These are phyloP conservation scores for Dendrocalamus latiflorus DNA, from an alignment of 202 grass and related monocot species.

Conservation along the genomic window DNA sequence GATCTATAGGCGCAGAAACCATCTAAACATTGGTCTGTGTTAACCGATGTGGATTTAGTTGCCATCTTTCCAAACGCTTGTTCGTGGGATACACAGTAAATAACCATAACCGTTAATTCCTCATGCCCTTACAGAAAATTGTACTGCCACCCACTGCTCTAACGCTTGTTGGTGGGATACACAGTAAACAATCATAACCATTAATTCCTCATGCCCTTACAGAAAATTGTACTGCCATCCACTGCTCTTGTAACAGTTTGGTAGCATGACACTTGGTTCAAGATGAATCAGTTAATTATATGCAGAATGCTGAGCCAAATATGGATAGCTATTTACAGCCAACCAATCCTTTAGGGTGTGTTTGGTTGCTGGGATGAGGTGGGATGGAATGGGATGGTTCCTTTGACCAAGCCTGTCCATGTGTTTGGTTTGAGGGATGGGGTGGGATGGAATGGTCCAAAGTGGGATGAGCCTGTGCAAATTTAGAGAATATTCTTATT, in stretches of 20 bases:
- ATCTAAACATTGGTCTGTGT: not conserved
- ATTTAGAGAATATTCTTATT: no score
- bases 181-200: not conserved
- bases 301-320: not conserved
- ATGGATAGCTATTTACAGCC: not conserved
- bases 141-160: not conserved
- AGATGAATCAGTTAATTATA: not conserved
- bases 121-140: not conserved
- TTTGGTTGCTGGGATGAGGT: no score
- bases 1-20: not conserved
- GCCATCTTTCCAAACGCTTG: not conserved
- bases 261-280: not conserved
- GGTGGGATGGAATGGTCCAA: no score
- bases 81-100: slow-evolving; percentile 11
- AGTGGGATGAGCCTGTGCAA: no score
- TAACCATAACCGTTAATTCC: not conserved
- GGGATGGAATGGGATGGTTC: no score
- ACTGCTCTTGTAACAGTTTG: not conserved
- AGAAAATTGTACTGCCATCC: not conserved
- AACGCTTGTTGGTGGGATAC: slow-evolving; percentile 5
- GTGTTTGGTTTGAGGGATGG: no score
- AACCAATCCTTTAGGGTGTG: not conserved
- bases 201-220: not conserved
- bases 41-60: not conserved
- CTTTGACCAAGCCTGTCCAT: no score